A percentile compares a stretch with the other conserved stretches of the same genome.
Conservation (phyloP, 768 basidiomycete species). For the Russula abietina region DNA sequence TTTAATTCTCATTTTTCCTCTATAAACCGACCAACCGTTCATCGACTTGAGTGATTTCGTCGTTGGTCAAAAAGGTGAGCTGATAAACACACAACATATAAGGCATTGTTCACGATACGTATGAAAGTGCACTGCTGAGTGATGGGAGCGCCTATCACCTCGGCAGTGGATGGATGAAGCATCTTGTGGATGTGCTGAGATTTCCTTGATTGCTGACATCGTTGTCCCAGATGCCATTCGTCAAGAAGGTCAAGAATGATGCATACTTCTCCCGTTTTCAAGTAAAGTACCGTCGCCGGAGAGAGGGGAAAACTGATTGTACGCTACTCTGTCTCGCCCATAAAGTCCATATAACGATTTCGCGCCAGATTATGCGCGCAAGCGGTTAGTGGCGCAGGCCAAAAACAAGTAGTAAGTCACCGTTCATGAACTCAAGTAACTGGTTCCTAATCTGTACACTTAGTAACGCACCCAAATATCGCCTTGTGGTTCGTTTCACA, state of each 20-base stretch:
- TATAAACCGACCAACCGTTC: conserved; percentile 3
- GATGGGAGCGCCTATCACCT: conserved; percentile 32
- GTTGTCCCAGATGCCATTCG: conserved; percentile 75
- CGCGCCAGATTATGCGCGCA: conserved; percentile 85
- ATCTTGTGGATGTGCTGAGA: conserved; percentile 9
- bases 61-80: conserved; percentile 13
- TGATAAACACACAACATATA: background rate
- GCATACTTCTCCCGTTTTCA: conserved; percentile 98
- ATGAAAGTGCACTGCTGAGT: too few relatives aligned
- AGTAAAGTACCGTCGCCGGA: conserved; percentile 95
- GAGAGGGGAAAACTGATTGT: conserved; percentile 99
- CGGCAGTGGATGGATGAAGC: conserved; percentile 29
- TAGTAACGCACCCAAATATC: conserved; percentile 95
- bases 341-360: background rate
- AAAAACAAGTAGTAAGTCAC: conserved; percentile 94
- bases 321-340: conserved; percentile 15
- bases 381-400: conserved; percentile 93
- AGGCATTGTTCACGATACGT: too few relatives aligned
- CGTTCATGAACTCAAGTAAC: background rate
- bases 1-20: background rate
- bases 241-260: conserved; percentile 93
- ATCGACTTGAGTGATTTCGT: conserved; percentile 1
- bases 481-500: conserved; percentile 97
- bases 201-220: conserved; percentile 14
- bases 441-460: background rate